Evolutionary conservation across 441 rosid genomes (phyloP), one percentile per base, ranked within the genome.

Genomic region (Populus hybrid): DNA sequence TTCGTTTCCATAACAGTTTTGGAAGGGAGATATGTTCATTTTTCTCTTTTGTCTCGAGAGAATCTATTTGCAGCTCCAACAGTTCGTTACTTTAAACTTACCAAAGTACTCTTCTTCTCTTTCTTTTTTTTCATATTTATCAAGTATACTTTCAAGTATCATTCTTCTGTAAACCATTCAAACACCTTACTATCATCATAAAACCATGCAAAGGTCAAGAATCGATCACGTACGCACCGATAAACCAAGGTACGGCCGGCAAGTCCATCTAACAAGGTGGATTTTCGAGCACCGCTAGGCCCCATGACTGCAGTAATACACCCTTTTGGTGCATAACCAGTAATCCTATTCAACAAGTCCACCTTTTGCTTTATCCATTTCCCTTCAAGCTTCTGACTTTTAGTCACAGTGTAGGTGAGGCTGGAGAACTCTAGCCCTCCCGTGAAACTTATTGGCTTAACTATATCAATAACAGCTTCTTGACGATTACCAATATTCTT

Each of bases 281-380:
- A 91, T 79, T 91, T 91, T 38, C 92, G 91, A 0, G 95, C 92
- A 24, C 93, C 95, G 53, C 95, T 91, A 2, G 91, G 91, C 71
- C 91, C 95, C 92, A 91, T 88, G 59, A 91, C 91, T 0, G 92
- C 95, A 2, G 91, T 89, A 78, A 89, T 72, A 81, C 89, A 88
- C 3, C 95, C 91, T 79, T 89, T 89, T 0, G 95, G 92, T 10
- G 91, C 91, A 40, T 87, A 84, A n/a, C 95, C 95, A 2, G 92
- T 87, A 50, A 91, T 91, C 80, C 46, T 80, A 46, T 86, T 79
- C 78, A 91, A 65, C 74, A 91, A 79, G 76, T 91, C 90, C 34
- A 84, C 90, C 7, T 88, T 88, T 63, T 83, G 84, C 7, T 63
- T 88, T 74, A 82, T 3, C 91, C 79, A 69, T 74, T 86, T 85